Evolutionary conservation across 2,329 filamentous ascomycete genomes (phyloP).

Genomic region (Ophiocordyceps camponoti-saundersi): DNA sequence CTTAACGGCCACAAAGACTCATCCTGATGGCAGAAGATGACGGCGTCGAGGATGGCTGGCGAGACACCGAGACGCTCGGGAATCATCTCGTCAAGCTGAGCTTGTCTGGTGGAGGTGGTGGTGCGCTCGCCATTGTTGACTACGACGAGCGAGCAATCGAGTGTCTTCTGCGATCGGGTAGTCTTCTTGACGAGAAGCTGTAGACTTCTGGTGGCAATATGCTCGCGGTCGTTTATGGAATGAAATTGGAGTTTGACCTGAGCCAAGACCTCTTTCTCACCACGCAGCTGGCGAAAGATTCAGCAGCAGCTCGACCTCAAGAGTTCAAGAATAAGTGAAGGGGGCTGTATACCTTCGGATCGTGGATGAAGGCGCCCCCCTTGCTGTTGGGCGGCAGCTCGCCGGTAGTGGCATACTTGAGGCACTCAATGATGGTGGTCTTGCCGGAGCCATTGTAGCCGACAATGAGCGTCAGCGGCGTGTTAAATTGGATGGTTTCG

Average conservation of each 20-base stretch:
- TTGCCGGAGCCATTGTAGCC: conserved; percentile 96
- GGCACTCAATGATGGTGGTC: conserved; percentile 96
- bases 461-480: conserved; percentile 87
- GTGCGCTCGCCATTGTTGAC: conserved; percentile 64
- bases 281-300: conserved; percentile 37
- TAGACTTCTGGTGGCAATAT: conserved; percentile 70
- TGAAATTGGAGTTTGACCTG: conserved; percentile 84
- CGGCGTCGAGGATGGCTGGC: conserved; percentile 74
- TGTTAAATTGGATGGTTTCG: conserved; percentile 75
- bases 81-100: conserved; percentile 69
- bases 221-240: conserved; percentile 57
- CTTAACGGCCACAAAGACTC: conserved; percentile 96
- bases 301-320: neutral
- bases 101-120: conserved; percentile 61
- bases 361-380: conserved; percentile 86
- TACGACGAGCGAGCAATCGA: conserved; percentile 66
- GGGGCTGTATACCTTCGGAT: conserved; percentile 52
- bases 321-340: neutral
- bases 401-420: conserved; percentile 95
- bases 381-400: conserved; percentile 83
- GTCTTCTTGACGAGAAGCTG: conserved; percentile 78
- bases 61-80: conserved; percentile 80
- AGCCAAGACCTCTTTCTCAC: conserved; percentile 76
- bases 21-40: conserved; percentile 98
- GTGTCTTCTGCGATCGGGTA: conserved; percentile 58